Evolutionary conservation across 1,284 basidiomycete species (phyloP).

Genomic region (Heterobasidion annosum): DNA sequence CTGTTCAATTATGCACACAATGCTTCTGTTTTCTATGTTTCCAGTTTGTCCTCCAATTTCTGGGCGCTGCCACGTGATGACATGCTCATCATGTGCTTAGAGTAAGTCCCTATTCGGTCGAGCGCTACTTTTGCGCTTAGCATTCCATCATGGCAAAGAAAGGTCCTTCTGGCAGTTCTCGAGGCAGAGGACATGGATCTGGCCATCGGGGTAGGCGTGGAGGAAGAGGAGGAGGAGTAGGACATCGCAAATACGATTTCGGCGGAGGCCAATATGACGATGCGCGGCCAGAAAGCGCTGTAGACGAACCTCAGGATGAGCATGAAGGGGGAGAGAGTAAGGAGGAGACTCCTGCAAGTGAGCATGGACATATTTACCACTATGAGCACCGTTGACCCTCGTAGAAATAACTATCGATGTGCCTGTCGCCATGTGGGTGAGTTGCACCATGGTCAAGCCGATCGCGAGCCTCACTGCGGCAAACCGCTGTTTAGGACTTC

Average conservation of each 20-base stretch:
- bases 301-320: not conserved
- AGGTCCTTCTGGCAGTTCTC: not conserved
- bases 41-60: not conserved
- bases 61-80: not conserved
- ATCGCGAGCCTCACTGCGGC: not conserved
- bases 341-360: not conserved
- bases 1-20: not conserved
- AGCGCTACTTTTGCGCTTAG: not conserved
- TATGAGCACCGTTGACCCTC: too few species aligned
- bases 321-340: not conserved
- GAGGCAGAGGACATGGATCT: not conserved
- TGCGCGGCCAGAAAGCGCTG: not conserved
- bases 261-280: not conserved
- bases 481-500: conserved; percentile 61
- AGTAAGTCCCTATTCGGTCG: too few species aligned
- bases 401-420: not conserved
- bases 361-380: not conserved
- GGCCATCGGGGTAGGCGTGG: not conserved
- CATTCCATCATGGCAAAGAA: not conserved
- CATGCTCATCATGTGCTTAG: not conserved
- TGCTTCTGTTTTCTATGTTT: not conserved
- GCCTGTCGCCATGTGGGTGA: not conserved
- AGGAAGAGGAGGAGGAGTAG: not conserved
- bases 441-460: not conserved
- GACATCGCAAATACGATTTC: not conserved